Conservation (phyloP, 1,139 yeast species). For the Candida frijolesensis region DNA sequence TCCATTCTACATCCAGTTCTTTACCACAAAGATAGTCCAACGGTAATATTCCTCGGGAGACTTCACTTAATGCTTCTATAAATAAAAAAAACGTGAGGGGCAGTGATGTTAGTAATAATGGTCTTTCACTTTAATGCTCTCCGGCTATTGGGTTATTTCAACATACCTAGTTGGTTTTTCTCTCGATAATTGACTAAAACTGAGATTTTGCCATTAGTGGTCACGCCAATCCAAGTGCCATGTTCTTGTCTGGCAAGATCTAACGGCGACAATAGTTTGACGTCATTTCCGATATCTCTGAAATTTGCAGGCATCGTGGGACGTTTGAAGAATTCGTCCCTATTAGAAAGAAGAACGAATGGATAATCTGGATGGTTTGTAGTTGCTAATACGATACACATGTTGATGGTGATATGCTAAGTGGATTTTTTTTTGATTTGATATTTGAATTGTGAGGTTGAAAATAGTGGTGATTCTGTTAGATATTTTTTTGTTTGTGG, state of each 20-base stretch:
- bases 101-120: conserved; percentile 19
- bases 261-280: conserved; percentile 62
- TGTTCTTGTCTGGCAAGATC: conserved; percentile 75
- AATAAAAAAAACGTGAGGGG: not conserved
- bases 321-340: conserved; percentile 81
- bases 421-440: too few species aligned
- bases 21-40: conserved; percentile 51
- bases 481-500: too few species aligned
- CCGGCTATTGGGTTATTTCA: conserved; percentile 7
- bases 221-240: conserved; percentile 92
- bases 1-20: conserved; percentile 51
- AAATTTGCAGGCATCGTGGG: conserved; percentile 69
- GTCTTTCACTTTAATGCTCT: not conserved
- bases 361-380: conserved; percentile 67
- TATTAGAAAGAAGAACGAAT: conserved; percentile 71
- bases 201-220: conserved; percentile 63
- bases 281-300: conserved; percentile 34
- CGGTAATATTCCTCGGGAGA: conserved; percentile 79
- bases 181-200: conserved; percentile 76
- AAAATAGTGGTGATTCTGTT: too few species aligned
- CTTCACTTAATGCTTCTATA: conserved; percentile 32
- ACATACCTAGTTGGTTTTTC: conserved; percentile 26
- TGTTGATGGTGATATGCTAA: conserved; percentile 18
- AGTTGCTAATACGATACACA: conserved; percentile 70
- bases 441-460: too few species aligned